A percentile compares a stretch with the other conserved stretches of the same genome.
Evolutionary conservation across 306 rosid genomes (phyloP).

Genomic region (Vicia sativa): DNA sequence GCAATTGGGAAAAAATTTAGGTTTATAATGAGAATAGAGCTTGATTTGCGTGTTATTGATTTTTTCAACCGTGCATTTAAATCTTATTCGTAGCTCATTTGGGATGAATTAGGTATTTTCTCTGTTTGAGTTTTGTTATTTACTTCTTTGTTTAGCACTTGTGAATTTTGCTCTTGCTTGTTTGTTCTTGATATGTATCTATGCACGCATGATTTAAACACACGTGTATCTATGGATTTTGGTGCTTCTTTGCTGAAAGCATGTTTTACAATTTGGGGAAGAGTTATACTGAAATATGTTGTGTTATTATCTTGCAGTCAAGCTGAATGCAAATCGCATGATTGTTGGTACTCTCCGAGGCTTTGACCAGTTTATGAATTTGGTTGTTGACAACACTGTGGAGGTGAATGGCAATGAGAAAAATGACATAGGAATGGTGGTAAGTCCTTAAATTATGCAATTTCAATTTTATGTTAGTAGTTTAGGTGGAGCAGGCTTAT

Average conservation of each 20-base stretch:
- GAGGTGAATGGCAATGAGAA: constrained; percentile 90
- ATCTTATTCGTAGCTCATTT: neutral
- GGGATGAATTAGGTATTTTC: neutral
- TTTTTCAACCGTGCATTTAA: neutral
- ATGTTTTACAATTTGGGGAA: neutral
- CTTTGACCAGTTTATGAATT: constrained; percentile 95
- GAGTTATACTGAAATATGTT: neutral
- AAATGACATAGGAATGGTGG: constrained; percentile 96
- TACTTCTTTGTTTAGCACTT: neutral
- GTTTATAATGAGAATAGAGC: too few relatives aligned
- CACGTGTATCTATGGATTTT: neutral
- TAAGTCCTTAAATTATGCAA: constrained; percentile 45
- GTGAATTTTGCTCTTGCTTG: neutral
- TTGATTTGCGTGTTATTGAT: neutral
- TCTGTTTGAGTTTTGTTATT: neutral
- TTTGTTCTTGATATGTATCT: neutral
- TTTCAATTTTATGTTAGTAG: neutral
- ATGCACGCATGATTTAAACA: neutral
- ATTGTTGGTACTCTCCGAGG: constrained; percentile 93
- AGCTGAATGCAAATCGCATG: constrained; percentile 89
- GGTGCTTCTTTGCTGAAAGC: constrained; percentile 18
- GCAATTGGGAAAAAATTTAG: too few relatives aligned
- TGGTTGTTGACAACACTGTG: constrained; percentile 88
- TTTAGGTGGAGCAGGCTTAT: neutral
- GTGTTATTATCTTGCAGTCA: constrained; percentile 58